Conservation (phyloP, 1,139 yeast genomes). For the Entelexis paramagnoliae region DNA sequence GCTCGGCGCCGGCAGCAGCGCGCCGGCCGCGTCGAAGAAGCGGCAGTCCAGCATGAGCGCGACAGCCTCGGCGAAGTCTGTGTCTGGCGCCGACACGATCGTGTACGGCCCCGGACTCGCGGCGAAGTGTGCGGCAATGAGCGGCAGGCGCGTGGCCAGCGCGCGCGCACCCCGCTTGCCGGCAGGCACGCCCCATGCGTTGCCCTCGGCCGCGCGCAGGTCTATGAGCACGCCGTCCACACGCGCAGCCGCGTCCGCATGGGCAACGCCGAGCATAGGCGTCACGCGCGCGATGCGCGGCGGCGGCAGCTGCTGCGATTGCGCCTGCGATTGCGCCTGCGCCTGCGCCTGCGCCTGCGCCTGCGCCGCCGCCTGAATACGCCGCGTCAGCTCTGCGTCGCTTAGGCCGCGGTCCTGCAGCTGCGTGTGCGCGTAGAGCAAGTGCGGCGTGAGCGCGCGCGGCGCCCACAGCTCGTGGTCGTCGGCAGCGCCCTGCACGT, state of each 20-base stretch:
- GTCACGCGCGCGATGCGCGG: not conserved
- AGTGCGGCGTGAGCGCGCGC: conserved; percentile 39
- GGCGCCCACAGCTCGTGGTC: conserved; percentile 83
- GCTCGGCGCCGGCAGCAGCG: conserved; percentile 2
- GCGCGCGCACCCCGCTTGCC: conserved; percentile 57
- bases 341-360: not conserved
- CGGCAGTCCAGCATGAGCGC: conserved; percentile 44
- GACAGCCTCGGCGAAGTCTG: conserved; percentile 56
- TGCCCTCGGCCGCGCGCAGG: not conserved
- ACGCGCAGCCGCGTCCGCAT: not conserved
- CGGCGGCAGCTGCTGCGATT: too few relatives aligned
- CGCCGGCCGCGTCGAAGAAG: conserved; percentile 38
- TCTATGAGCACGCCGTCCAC: conserved; percentile 4
- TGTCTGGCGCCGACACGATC: conserved; percentile 53
- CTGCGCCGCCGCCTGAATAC: conserved; percentile 1
- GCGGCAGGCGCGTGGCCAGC: conserved; percentile 40
- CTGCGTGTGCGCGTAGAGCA: conserved; percentile 44
- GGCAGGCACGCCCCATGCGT: conserved; percentile 20
- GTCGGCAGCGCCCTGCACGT: conserved; percentile 89
- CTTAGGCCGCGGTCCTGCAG: conserved; percentile 13
- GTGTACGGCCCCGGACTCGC: conserved; percentile 27
- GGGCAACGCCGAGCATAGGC: not conserved
- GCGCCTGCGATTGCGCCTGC: too few relatives aligned
- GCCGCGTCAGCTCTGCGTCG: conserved; percentile 11
- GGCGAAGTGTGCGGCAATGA: conserved; percentile 27